Evolutionary conservation across 2,329 filamentous ascomycete genomes (phyloP), one percentile per base, ranked within the genome.

Genomic region (Lecanosticta acicola): DNA sequence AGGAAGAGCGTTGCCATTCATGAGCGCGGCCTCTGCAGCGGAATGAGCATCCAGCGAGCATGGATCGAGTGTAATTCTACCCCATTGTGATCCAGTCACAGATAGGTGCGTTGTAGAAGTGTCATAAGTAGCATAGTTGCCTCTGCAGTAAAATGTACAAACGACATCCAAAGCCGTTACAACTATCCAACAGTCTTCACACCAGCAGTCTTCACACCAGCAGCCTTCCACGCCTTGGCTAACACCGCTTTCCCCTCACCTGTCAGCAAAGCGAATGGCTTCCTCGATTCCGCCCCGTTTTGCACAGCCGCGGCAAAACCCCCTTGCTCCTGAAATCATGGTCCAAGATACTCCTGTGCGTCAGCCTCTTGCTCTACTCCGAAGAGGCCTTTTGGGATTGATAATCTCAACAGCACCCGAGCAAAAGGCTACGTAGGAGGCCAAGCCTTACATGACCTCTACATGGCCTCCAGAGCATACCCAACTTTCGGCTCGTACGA

Each of bases 281-380:
- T 76, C 45, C 74, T 62, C 39, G 76, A 46, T 56, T 76, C 72
- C 58, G 76, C 68, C 0, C 68, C 74, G 0, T 73, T 75, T 66
- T 76, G 76, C 7, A 75, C 67, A 4, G 70, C 71, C 4, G 69
- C 60, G 0, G 66, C 62, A 48, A 76, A 76, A 43, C 74, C 73
- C 39, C 74, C 63, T 3, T 67, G 63, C 57, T 76, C 74, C 7
- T 14, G 17, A 26, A 32, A n/a, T 18, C 32, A 43, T 37, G 32
- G 35, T 34, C n/a, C 32, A 43, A 43, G 18, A 43, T 43, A 3
- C 29, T 43, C 13, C 32, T 43, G 33, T 43, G 16, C 36, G 32
- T 39, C 29, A 37, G 9, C 4, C n/a, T 36, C 19, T 3, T 18
- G 10, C 9, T 9, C n/a, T 16, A 34, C 10, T 24, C 20, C 18